Evolutionary conservation across 495 filamentous ascomycete genomes (phyloP), one percentile per base, ranked within the genome.

Genomic region (Aspergillus funiculosus): DNA sequence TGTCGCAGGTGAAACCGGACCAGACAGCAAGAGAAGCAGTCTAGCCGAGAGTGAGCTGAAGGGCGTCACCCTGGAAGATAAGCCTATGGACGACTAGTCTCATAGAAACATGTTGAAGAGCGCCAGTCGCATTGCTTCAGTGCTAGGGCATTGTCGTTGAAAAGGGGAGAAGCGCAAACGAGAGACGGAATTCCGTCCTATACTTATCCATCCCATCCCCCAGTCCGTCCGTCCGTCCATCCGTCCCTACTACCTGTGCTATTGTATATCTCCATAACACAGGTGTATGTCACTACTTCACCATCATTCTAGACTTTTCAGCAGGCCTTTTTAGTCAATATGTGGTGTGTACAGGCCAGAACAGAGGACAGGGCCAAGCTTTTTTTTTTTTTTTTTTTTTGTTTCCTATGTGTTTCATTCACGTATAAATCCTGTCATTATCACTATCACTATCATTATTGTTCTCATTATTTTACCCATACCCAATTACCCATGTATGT

Each of bases 1-100:
- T 18, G 43, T 52, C 29, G 46, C 56, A 43, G 53, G 57, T 37
- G 54, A 66, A 42, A 49, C 55, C 37, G 59, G 68, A 31, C 47
- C 69, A 19, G 56, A 66, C 40, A 65, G 78, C 50, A 72, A 66
- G 51, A 67, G 72, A 36, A 74, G 63, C 52, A 75, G 70, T 46
- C 37, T 69, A 15, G 59, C 56, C 40, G 60, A 72, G 44, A 60
- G 68, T 58, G 65, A 75, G 57, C 75, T 64, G 6, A 66, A 74
- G 47, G 86, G 89, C 17, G 86, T 94, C 19, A 85, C 81, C 43
- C 74, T 95, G 64, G 82, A 81, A 46, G 89, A 95, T 59, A 80
- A 77, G 64, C 84, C 88, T 10, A 89, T 91, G 86, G 84, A 90
- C 62, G 84, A 92, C 65, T 48, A 54, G 17, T 52, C 25, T n/a